These are phyloP conservation scores for Claviceps sp. DNA, from an alignment of 2,329 filamentous ascomycete genomes.

Conservation along the genomic window DNA sequence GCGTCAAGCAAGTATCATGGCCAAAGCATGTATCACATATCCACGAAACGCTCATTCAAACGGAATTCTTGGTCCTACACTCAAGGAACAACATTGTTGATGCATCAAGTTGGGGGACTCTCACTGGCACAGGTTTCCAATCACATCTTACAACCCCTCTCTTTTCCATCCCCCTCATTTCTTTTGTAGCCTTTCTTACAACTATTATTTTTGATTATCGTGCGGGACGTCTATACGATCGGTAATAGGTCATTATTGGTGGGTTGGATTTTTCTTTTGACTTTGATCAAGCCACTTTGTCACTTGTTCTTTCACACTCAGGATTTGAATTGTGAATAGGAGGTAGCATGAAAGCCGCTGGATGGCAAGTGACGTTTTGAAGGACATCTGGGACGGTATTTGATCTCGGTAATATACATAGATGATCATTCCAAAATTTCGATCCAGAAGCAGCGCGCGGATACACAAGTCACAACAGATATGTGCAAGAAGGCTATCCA, in stretches of 20 bases:
- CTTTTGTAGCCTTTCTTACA: not conserved
- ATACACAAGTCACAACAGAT: not conserved
- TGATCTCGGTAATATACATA: not conserved
- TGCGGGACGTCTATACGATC: not conserved
- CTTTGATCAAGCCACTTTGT: not conserved
- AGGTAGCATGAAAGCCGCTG: not conserved
- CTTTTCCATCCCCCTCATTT: not conserved
- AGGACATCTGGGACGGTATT: not conserved
- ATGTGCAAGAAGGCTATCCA: not conserved
- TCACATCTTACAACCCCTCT: not conserved
- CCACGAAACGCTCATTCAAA: not conserved
- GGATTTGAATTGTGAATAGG: slow-evolving; percentile 1
- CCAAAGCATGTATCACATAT: not conserved
- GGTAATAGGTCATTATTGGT: not conserved
- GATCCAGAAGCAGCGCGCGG: not conserved
- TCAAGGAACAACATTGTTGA: not conserved
- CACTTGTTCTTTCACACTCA: not conserved
- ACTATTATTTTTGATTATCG: not conserved
- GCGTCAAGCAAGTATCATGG: not conserved
- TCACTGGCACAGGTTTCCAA: not conserved
- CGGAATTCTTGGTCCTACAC: not conserved
- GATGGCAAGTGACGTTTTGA: not conserved
- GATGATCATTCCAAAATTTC: not conserved
- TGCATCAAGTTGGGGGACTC: not conserved
- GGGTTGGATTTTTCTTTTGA: not conserved